Conservation (phyloP, 768 basidiomycete species). For the Leccinum subgranulosum region DNA sequence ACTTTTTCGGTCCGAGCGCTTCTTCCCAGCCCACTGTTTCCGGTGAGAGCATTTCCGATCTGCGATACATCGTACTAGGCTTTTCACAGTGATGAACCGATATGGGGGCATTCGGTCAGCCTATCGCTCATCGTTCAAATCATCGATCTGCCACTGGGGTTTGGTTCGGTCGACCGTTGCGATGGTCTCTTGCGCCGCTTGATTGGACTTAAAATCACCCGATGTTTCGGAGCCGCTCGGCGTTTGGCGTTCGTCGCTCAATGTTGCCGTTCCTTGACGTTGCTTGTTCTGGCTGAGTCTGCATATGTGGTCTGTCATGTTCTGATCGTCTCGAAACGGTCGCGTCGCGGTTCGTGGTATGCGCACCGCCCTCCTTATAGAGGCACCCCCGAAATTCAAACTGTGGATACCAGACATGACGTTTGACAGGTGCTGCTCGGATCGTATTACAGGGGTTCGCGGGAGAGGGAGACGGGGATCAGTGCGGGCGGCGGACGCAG, state of each 20-base stretch:
- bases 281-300: not conserved
- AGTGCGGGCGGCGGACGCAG: not conserved
- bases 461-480: not conserved
- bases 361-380: not conserved
- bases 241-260: not conserved
- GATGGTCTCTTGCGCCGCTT: not conserved
- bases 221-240: slow-evolving; percentile 1
- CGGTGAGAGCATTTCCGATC: not conserved
- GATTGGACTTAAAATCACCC: not conserved
- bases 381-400: not conserved
- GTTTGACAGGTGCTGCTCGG: not conserved
- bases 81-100: slow-evolving; percentile 13
- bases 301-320: not conserved
- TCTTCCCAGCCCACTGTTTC: not conserved
- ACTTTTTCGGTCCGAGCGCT: not conserved
- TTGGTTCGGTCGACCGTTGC: not conserved
- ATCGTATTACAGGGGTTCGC: not conserved
- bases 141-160: not conserved
- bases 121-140: not conserved
- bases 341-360: not conserved
- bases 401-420: not conserved
- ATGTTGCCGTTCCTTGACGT: slow-evolving; percentile 4
- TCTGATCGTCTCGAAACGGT: slow-evolving; percentile 1
- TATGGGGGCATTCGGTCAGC: slow-evolving; percentile 2
- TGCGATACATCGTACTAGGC: too few relatives aligned